Conservation (phyloP, 1,284 basidiomycete genomes). For the Cystobasidium pallidum region DNA sequence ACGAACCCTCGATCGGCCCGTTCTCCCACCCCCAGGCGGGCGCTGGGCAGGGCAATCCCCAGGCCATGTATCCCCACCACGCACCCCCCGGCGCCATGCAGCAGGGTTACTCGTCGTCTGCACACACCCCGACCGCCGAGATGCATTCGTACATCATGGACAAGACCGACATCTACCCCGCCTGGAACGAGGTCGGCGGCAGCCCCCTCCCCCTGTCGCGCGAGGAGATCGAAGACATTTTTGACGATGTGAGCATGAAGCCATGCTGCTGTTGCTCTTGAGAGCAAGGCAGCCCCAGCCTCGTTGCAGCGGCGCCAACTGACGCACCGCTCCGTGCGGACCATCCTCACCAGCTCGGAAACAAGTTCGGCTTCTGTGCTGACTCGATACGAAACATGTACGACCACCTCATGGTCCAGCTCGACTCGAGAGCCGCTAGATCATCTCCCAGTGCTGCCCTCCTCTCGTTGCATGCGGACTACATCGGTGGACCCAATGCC, state of each 20-base stretch:
- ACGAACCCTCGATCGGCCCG: not conserved
- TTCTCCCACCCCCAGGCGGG: constrained; percentile 17
- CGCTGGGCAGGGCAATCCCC: not conserved
- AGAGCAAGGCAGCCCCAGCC: no score
- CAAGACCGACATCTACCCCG: constrained; percentile 47
- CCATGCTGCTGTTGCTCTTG: not conserved
- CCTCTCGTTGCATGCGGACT: constrained; percentile 94
- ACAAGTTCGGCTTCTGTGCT: constrained; percentile 98
- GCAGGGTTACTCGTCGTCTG: not conserved
- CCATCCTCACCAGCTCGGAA: constrained; percentile 65
- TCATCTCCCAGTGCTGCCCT: constrained; percentile 97
- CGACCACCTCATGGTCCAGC: constrained; percentile 96
- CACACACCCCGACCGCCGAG: constrained; percentile 2
- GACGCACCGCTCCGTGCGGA: not conserved
- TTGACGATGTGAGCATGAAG: constrained; percentile 67
- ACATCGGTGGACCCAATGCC: constrained; percentile 78
- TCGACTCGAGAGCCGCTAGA: constrained; percentile 93
- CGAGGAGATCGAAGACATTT: constrained; percentile 98
- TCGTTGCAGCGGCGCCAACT: no score
- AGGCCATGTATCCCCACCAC: constrained; percentile 4
- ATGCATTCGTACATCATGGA: constrained; percentile 21
- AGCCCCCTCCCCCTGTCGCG: constrained; percentile 90
- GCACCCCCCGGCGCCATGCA: not conserved
- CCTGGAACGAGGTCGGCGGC: constrained; percentile 60
- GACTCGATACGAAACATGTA: constrained; percentile 75